Evolutionary conservation across 495 filamentous ascomycete species (phyloP).

Genomic region (Parathielavia appendiculata): DNA sequence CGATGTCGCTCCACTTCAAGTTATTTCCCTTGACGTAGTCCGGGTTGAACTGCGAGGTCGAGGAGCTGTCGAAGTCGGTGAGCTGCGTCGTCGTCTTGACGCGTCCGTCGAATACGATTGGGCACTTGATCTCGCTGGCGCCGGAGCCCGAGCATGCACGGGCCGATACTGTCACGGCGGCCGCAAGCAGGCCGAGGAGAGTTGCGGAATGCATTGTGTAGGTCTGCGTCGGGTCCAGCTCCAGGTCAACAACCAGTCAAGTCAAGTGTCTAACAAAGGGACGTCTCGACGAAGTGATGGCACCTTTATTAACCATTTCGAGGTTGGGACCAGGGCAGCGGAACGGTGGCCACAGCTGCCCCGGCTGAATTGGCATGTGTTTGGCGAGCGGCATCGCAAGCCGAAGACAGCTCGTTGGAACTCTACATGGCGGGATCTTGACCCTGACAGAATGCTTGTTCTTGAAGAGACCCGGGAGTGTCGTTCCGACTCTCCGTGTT

Average conservation of each 20-base stretch:
- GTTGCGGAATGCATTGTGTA: slow-evolving; percentile 22
- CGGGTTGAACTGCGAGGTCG: slow-evolving; percentile 41
- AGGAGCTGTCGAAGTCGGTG: slow-evolving; percentile 41
- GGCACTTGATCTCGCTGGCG: slow-evolving; percentile 35
- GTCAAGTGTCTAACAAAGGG: neutral
- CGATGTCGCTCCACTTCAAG: slow-evolving; percentile 44
- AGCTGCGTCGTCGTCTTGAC: slow-evolving; percentile 27
- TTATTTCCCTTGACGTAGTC: slow-evolving; percentile 44
- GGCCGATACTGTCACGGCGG: slow-evolving; percentile 4
- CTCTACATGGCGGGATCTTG: slow-evolving; percentile 2
- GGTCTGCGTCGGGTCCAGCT: neutral
- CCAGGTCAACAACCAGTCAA: neutral
- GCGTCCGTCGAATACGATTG: slow-evolving; percentile 44
- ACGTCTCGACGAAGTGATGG: neutral
- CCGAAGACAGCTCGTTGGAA: slow-evolving; percentile 8
- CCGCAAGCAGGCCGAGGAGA: slow-evolving; percentile 16
- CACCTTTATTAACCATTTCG: neutral
- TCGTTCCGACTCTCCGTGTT: slow-evolving; percentile 25
- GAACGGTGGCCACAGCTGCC: neutral
- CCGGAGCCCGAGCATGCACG: slow-evolving; percentile 14
- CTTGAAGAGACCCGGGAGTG: slow-evolving; percentile 10
- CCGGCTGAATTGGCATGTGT: slow-evolving; percentile 21
- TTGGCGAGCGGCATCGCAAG: slow-evolving; percentile 21
- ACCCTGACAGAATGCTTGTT: neutral
- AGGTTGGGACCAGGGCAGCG: neutral